phyloP scores from a whole-genome alignment of 169 alveolate species.

The Plasmodium gonderi region DNA sequence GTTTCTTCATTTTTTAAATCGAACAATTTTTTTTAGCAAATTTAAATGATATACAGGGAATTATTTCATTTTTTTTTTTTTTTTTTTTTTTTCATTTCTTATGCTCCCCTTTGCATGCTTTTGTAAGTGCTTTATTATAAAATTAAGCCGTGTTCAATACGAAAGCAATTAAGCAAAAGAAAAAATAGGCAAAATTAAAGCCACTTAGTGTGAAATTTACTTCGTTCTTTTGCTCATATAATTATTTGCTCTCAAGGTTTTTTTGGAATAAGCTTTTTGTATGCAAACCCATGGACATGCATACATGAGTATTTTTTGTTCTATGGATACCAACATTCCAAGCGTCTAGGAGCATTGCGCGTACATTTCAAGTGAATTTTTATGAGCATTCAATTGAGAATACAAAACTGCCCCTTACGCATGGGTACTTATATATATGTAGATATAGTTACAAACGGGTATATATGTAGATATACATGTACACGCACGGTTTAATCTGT shows the following conservation, averaged over 20 bases:
- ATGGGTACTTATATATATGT: constrained; percentile 1
- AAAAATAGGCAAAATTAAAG: background rate
- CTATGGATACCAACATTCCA: background rate
- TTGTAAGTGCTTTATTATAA: background rate
- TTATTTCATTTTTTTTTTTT: background rate
- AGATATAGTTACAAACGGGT: background rate
- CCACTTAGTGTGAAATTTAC: background rate
- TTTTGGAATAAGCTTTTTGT: background rate
- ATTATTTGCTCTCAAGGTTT: background rate
- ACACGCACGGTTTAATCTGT: background rate
- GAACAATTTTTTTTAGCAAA: background rate
- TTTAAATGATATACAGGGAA: background rate
- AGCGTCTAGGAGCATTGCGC: background rate
- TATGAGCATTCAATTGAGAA: constrained; percentile 2
- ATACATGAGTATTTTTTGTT: background rate
- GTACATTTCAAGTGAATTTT: background rate
- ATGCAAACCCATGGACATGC: background rate
- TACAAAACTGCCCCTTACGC: constrained; percentile 3
- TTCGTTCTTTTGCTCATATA: background rate
- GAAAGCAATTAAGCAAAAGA: background rate
- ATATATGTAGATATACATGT: background rate
- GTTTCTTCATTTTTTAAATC: background rate
- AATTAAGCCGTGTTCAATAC: background rate
- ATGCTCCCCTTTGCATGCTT: background rate
- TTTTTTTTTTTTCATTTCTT: background rate